Evolutionary conservation across 2,329 filamentous ascomycete species (phyloP).

Genomic region (Aureobasidium musti): DNA sequence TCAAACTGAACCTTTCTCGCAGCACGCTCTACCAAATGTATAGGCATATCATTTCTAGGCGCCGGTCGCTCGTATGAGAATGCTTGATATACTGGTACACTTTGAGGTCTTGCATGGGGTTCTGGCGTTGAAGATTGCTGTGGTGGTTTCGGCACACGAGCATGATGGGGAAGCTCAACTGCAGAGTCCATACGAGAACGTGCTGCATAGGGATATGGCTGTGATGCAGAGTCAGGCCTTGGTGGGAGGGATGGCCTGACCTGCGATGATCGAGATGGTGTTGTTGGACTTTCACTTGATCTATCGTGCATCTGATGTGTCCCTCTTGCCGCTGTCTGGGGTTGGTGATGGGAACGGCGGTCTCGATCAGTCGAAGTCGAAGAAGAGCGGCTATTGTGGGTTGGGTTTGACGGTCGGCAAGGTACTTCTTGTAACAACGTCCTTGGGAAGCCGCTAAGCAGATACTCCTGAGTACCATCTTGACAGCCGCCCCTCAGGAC

Average conservation of each 20-base stretch:
- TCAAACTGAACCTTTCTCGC: neutral
- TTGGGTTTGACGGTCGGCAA: neutral
- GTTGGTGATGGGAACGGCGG: neutral
- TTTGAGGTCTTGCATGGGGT: neutral
- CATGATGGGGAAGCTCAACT: neutral
- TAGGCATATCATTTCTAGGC: neutral
- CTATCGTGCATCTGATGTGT: neutral
- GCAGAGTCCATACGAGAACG: neutral
- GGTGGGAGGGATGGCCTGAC: neutral
- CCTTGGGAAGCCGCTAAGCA: slow-evolving; percentile 15
- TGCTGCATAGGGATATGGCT: neutral
- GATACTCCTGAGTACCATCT: neutral
- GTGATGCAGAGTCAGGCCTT: neutral
- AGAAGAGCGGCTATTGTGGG: neutral
- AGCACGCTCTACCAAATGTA: slow-evolving; percentile 4
- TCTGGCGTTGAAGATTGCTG: neutral
- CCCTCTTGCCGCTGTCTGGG: no score
- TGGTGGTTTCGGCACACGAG: neutral
- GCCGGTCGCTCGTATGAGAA: neutral
- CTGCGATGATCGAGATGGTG: neutral
- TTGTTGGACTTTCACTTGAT: neutral
- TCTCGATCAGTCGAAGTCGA: neutral
- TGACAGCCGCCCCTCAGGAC: neutral
- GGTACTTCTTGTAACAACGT: neutral
- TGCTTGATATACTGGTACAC: neutral